A percentile compares a stretch with the other conserved stretches of the same genome.
Conservation (phyloP, 2,329 filamentous ascomycete genomes). For the Pseudocercospora crystallina region DNA sequence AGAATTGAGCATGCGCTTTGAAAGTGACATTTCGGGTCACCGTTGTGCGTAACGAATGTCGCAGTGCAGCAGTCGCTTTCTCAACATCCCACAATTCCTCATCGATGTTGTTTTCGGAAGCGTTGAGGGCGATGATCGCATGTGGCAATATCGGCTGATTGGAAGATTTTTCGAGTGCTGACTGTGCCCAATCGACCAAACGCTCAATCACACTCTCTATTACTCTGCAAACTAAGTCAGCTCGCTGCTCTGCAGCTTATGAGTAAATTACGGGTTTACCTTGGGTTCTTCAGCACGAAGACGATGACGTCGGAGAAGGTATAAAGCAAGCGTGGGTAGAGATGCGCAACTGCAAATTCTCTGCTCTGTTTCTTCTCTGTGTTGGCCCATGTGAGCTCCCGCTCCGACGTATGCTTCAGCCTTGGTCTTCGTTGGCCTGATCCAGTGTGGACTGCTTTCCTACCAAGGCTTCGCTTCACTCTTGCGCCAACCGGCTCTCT, state of each 20-base stretch:
- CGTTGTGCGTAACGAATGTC: conserved; percentile 31
- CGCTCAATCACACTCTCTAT: conserved; percentile 45
- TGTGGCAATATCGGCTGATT: too few species aligned
- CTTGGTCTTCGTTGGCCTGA: too few species aligned
- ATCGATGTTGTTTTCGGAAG: conserved; percentile 39
- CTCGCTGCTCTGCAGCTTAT: neutral
- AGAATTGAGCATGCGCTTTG: conserved; percentile 40
- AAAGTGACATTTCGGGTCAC: conserved; percentile 37
- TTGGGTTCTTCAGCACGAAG: conserved; percentile 37
- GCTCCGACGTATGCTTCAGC: conserved; percentile 12
- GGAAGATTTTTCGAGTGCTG: too few species aligned
- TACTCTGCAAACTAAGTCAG: conserved; percentile 30
- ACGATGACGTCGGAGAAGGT: conserved; percentile 42
- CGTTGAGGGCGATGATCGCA: too few species aligned
- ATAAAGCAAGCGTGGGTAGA: conserved; percentile 40
- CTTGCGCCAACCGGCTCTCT: too few species aligned
- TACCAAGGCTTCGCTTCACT: too few species aligned
- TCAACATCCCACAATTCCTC: conserved; percentile 47
- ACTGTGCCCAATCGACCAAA: conserved; percentile 50
- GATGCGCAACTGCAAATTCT: conserved; percentile 34
- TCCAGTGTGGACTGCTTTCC: too few species aligned
- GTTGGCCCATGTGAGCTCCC: conserved; percentile 25
- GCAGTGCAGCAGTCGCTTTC: conserved; percentile 41
- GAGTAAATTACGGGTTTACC: conserved; percentile 19
- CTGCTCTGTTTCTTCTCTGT: conserved; percentile 23